phyloP scores from a whole-genome alignment of 169 alveolate genomes.

The Plasmodium billcollinsi region DNA sequence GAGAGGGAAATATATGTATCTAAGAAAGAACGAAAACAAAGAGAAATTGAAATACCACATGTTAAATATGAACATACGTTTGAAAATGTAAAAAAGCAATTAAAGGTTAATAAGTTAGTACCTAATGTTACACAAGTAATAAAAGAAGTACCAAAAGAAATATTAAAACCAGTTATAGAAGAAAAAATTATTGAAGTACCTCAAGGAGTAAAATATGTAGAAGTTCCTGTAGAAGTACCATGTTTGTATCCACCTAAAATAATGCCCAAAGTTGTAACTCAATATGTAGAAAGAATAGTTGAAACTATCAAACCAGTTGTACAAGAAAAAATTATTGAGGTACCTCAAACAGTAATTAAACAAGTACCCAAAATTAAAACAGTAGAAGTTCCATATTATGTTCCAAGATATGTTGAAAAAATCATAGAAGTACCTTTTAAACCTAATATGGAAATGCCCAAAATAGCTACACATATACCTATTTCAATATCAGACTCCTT shows the following conservation, averaged over 20 bases:
- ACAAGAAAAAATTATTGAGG: constrained; percentile 86
- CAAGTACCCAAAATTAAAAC: constrained; percentile 88
- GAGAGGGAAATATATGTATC: constrained; percentile 90
- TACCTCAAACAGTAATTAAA: constrained; percentile 89
- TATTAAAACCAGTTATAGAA: constrained; percentile 89
- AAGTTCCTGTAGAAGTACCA: constrained; percentile 91
- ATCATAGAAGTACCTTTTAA: constrained; percentile 87
- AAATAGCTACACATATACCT: constrained; percentile 70
- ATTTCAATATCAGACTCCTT: constrained; percentile 69
- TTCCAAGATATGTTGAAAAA: constrained; percentile 90
- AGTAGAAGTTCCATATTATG: constrained; percentile 89
- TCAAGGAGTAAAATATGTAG: constrained; percentile 90
- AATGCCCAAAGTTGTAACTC: constrained; percentile 86
- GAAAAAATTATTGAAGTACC: constrained; percentile 90
- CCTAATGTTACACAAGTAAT: constrained; percentile 87
- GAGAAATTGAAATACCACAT: constrained; percentile 89
- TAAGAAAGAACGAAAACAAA: constrained; percentile 88
- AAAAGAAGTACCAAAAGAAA: constrained; percentile 87
- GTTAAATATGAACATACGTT: constrained; percentile 89
- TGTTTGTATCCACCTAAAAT: constrained; percentile 90
- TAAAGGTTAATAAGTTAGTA: constrained; percentile 84
- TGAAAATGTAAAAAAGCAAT: constrained; percentile 83
- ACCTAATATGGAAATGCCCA: constrained; percentile 83
- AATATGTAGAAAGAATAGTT: constrained; percentile 88
- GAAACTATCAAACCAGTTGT: constrained; percentile 88